A percentile compares a stretch with the other conserved stretches of the same genome.
Evolutionary conservation across 1,284 basidiomycete species (phyloP).

Genomic region (Apiotrichum mycotoxinovorans): DNA sequence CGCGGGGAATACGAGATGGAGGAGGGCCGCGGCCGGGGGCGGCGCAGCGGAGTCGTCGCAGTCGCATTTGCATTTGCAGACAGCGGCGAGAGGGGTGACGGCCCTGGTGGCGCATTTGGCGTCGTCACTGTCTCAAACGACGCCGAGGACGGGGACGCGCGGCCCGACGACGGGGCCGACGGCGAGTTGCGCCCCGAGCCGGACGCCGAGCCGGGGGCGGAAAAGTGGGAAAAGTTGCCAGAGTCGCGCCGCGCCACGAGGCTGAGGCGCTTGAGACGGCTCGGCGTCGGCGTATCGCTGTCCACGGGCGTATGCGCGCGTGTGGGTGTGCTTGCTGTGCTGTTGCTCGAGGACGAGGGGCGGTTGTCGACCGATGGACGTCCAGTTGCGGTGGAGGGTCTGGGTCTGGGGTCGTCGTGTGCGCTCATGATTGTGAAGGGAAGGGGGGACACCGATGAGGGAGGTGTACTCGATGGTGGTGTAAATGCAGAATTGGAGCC

Average conservation of each 20-base stretch:
- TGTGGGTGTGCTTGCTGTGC: neutral
- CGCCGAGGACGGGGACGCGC: neutral
- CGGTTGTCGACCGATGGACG: neutral
- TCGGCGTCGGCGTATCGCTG: neutral
- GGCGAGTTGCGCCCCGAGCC: neutral
- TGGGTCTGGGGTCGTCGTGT: neutral
- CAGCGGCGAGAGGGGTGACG: neutral
- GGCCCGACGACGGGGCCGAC: neutral
- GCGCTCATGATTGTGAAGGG: neutral
- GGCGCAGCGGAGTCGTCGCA: neutral
- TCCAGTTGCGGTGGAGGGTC: neutral
- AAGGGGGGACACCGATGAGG: no score
- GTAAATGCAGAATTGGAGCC: no score
- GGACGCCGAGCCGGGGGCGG: neutral
- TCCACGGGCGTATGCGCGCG: neutral
- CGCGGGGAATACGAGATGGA: neutral
- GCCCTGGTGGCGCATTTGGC: neutral
- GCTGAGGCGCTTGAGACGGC: constrained; percentile 24
- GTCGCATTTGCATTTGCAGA: no score
- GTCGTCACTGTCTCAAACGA: neutral
- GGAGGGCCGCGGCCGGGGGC: neutral
- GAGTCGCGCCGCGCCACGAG: constrained; percentile 13
- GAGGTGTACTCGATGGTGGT: no score
- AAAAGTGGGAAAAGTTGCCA: neutral
- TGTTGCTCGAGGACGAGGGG: neutral